A percentile compares a stretch with the other conserved stretches of the same genome.
Conservation (phyloP, 306 rosid genomes). For the Gastrolobium bilobum region DNA sequence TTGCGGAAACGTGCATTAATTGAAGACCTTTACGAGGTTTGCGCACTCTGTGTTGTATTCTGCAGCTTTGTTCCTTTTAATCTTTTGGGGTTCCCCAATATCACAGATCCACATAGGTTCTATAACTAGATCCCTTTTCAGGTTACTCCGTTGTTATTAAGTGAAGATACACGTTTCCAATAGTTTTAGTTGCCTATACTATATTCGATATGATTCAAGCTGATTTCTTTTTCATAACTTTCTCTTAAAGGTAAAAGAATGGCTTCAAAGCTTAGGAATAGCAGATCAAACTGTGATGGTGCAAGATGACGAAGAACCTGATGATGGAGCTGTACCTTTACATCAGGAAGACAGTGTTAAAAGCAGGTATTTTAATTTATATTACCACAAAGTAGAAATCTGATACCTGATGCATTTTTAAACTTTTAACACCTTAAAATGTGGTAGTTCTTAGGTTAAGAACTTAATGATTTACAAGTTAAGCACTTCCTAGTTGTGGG, state of each 20-base stretch:
- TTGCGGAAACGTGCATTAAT: constrained; percentile 87
- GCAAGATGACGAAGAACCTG: constrained; percentile 89
- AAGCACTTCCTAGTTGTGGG: constrained; percentile 20
- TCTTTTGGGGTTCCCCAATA: constrained; percentile 3
- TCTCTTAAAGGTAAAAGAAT: constrained; percentile 77
- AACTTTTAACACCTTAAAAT: constrained; percentile 30
- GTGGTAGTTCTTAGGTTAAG: background rate
- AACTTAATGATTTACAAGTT: constrained; percentile 35
- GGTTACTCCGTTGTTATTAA: constrained; percentile 37
- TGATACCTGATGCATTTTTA: constrained; percentile 36
- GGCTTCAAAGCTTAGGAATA: constrained; percentile 91
- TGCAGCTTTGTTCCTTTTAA: constrained; percentile 7
- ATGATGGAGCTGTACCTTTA: constrained; percentile 77
- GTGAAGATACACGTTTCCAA: constrained; percentile 21
- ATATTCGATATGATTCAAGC: constrained; percentile 29
- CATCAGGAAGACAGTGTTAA: constrained; percentile 70
- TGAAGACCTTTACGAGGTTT: constrained; percentile 90
- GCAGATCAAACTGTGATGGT: constrained; percentile 78
- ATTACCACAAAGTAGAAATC: constrained; percentile 4
- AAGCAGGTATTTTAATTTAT: constrained; percentile 63
- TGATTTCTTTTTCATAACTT: constrained; percentile 35
- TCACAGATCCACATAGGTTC: constrained; percentile 28
- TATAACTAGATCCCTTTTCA: constrained; percentile 3
- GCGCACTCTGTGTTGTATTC: constrained; percentile 35
- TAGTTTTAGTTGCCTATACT: constrained; percentile 44